A percentile compares a stretch with the other conserved stretches of the same genome.
Conservation (phyloP, 495 filamentous ascomycete species). For the Penicillium herquei region DNA sequence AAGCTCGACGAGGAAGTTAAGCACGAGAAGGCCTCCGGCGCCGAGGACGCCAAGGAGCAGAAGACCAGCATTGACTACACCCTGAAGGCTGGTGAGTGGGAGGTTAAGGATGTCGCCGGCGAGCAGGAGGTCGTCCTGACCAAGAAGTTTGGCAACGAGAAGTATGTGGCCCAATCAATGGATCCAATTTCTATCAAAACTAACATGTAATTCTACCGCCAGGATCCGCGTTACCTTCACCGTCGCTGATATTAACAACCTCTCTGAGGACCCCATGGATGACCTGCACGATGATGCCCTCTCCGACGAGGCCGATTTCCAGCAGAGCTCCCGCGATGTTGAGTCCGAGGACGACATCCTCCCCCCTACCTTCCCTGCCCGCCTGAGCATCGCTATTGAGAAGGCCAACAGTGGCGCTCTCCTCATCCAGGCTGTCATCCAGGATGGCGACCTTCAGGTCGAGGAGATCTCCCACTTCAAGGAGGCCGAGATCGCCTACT, state of each 20-base stretch:
- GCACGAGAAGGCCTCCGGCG: constrained; percentile 44
- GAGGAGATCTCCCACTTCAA: constrained; percentile 89
- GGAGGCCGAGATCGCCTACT: constrained; percentile 66
- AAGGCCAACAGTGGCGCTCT: constrained; percentile 79
- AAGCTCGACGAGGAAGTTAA: constrained; percentile 50
- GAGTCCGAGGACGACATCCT: constrained; percentile 58
- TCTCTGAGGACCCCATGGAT: constrained; percentile 55
- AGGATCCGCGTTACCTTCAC: constrained; percentile 93
- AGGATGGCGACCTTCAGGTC: constrained; percentile 84
- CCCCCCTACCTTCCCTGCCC: constrained; percentile 66
- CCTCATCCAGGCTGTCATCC: constrained; percentile 79
- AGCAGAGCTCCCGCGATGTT: constrained; percentile 51
- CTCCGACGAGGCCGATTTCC: constrained; percentile 52
- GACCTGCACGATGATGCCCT: constrained; percentile 48
- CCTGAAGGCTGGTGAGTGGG: constrained; percentile 68
- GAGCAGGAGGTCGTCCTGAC: constrained; percentile 83
- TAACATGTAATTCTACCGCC: constrained; percentile 10
- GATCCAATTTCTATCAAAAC: background rate
- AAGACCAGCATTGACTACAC: constrained; percentile 74
- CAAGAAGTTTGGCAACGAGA: constrained; percentile 83
- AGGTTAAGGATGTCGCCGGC: constrained; percentile 73
- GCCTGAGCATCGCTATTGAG: constrained; percentile 84
- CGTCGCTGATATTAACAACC: constrained; percentile 81
- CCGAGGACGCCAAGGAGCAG: constrained; percentile 47
- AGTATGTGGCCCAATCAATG: constrained; percentile 42